These are phyloP conservation scores for Dactylellina leptospora DNA, from an alignment of 2,329 filamentous ascomycete genomes.

Conservation along the genomic window DNA sequence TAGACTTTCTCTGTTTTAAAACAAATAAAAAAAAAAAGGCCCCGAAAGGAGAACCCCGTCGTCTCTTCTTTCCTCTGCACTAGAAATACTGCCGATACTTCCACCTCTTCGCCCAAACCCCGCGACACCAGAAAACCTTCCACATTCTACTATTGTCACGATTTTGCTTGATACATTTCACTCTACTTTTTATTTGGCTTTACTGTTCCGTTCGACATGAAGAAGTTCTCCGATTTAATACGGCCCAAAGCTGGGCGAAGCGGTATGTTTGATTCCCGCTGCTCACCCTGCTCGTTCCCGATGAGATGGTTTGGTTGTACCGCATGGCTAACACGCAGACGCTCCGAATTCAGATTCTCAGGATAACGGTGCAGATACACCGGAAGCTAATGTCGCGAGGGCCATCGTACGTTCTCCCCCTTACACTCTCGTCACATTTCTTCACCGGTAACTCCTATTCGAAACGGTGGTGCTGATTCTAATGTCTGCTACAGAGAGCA, in stretches of 20 bases:
- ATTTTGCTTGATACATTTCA: neutral
- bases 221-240: constrained; percentile 49
- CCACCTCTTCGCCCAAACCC: constrained; percentile 5
- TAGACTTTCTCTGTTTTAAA: neutral
- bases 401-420: constrained; percentile 70
- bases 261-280: constrained; percentile 25
- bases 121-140: neutral
- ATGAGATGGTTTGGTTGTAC: neutral
- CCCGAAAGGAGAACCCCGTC: constrained; percentile 9
- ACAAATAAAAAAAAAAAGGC: neutral
- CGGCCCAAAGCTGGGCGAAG: constrained; percentile 38
- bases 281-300: neutral
- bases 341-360: constrained; percentile 20
- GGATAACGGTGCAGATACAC: constrained; percentile 64
- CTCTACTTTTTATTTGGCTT: neutral
- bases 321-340: neutral
- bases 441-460: neutral
- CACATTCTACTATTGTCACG: neutral
- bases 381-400: constrained; percentile 72
- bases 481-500: constrained; percentile 67
- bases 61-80: neutral
- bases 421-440: too few relatives aligned
- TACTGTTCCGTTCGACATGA: constrained; percentile 15
- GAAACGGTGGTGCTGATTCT: constrained; percentile 9
- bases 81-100: constrained; percentile 26